Conservation (phyloP, 148 eudicot genomes). For the Gaultheria prostrata region DNA sequence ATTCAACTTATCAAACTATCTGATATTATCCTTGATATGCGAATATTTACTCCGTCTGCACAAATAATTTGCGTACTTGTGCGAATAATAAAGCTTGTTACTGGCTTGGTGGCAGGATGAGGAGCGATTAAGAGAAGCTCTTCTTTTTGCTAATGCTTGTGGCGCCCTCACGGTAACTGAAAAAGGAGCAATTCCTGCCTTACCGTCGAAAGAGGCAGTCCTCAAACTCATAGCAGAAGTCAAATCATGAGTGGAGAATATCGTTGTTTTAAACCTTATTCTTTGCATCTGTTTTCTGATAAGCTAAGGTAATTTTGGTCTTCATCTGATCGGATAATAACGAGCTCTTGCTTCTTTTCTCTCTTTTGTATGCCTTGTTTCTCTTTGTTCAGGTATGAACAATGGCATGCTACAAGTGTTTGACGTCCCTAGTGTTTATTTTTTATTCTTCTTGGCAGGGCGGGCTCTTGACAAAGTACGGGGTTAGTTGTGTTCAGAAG, state of each 20-base stretch:
- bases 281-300: slow-evolving; percentile 10
- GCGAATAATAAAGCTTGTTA: neutral
- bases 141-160: slow-evolving; percentile 78
- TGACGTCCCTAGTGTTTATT: too few species aligned
- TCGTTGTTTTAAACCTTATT: neutral
- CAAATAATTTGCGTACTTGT: neutral
- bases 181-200: slow-evolving; percentile 77
- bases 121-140: slow-evolving; percentile 53
- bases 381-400: slow-evolving; percentile 2
- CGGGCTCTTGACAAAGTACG: too few species aligned
- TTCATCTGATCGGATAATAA: neutral
- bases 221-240: slow-evolving; percentile 38
- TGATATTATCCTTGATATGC: neutral
- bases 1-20: neutral
- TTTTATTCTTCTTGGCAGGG: neutral
- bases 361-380: neutral
- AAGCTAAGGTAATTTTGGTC: slow-evolving; percentile 8
- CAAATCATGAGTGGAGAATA: slow-evolving; percentile 15
- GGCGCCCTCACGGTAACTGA: slow-evolving; percentile 76
- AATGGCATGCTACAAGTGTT: neutral
- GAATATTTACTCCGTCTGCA: neutral
- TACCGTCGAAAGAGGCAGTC: slow-evolving; percentile 66
- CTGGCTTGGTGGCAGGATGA: slow-evolving; percentile 53
- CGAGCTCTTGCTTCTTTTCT: neutral
- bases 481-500: too few species aligned